Evolutionary conservation across 2,329 filamentous ascomycete genomes (phyloP), one percentile per base, ranked within the genome.

Genomic region (Penicillium sp.): DNA sequence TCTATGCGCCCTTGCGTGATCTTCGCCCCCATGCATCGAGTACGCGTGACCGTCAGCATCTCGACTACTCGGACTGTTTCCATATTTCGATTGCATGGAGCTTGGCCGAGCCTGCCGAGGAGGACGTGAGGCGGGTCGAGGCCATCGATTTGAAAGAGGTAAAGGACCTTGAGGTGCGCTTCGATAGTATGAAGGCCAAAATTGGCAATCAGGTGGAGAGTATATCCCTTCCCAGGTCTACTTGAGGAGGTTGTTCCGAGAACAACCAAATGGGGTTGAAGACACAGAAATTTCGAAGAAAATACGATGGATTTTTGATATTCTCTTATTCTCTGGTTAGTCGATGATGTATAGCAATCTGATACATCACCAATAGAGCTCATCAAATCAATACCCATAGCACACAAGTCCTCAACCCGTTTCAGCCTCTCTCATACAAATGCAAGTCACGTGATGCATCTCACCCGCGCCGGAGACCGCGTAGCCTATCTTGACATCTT

Each of bases 1-100:
- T 97, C 1, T 97, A 97, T 65, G 58, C 65, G 45, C 51, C 16
- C 38, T 31, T 21, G 47, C 52, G 43, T 31, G 47, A 31, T 38
- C 9, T 12, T 38, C 18, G 39, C 33, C 24, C 16, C 10, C 33
- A 38, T 21, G 45, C 45, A 36, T 43, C n/a, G 10, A 9, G 38
- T 10, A n/a, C 28, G 28, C 38, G 36, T 36, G 29, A 36, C 15
- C 49, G 15, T 15, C 18, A 18, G 13, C 28, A 13, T 12, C 18
- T 64, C 31, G 79, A 84, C 60, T 69, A 70, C 49, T 79, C 80
- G 4, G 70, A 79, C 45, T 83, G 81, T 21, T 96, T 96, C 66
- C 94, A 99, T 71, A 76, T 97, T 54, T 96, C 91, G 42, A 84
- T 99, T 51, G 94, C 87, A 0, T 97, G 93, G 94, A 87, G 83